Conservation (phyloP, 2,329 filamentous ascomycete species). For the Penicillium rolfsii region DNA sequence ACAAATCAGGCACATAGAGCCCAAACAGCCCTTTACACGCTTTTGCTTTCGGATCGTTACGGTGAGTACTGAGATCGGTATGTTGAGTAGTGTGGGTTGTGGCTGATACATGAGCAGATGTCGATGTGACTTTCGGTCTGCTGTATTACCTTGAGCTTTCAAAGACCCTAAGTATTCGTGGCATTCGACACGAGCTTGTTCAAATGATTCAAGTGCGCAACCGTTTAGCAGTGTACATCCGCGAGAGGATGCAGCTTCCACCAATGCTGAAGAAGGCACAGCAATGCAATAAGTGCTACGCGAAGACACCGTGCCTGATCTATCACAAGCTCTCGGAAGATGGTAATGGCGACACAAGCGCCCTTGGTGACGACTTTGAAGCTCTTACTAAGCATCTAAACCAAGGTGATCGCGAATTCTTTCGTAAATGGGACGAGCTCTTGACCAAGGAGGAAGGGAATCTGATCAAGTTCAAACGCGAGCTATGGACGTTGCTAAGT, state of each 20-base stretch:
- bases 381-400: conserved; percentile 79
- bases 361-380: conserved; percentile 78
- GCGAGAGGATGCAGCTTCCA: conserved; percentile 79
- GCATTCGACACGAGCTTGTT: conserved; percentile 82
- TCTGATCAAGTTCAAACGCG: conserved; percentile 80
- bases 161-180: conserved; percentile 80
- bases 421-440: conserved; percentile 90
- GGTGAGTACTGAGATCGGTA: conserved; percentile 43
- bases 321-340: conserved; percentile 90
- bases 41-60: conserved; percentile 90
- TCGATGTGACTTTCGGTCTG: conserved; percentile 86
- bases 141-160: conserved; percentile 95
- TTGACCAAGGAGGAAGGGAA: conserved; percentile 94
- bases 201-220: conserved; percentile 98
- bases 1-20: conserved; percentile 82
- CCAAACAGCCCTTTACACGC: conserved; percentile 91
- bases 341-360: conserved; percentile 78
- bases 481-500: conserved; percentile 96
- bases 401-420: conserved; percentile 75
- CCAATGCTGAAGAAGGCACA: conserved; percentile 82
- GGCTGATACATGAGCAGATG: conserved; percentile 57
- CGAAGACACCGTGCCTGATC: conserved; percentile 85
- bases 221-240: conserved; percentile 80
- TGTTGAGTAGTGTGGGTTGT: background rate
- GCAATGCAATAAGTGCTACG: conserved; percentile 85